Conservation (phyloP, 2,329 filamentous ascomycete genomes). For the Fusarium tricinctum region DNA sequence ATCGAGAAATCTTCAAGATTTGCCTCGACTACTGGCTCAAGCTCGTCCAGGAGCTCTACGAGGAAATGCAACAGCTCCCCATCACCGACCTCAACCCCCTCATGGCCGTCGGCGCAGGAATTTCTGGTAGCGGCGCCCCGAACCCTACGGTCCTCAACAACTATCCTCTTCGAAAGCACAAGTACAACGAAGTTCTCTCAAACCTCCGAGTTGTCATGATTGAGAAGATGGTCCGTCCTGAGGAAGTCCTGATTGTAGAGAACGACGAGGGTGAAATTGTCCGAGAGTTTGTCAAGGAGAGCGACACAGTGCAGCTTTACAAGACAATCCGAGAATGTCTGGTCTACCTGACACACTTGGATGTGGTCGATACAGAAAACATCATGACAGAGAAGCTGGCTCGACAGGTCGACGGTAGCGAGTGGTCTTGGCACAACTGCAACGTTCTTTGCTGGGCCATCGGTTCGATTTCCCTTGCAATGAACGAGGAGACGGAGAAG, state of each 20-base stretch:
- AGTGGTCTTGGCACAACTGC: conserved; percentile 99
- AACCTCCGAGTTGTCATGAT: conserved; percentile 99
- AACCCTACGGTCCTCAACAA: conserved; percentile 88
- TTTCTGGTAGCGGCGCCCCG: conserved; percentile 84
- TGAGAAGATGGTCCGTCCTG: conserved; percentile 98
- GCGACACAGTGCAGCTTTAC: conserved; percentile 98
- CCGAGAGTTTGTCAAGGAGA: conserved; percentile 98
- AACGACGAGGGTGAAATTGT: conserved; percentile 99
- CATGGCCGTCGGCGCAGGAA: conserved; percentile 79
- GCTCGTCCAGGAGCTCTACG: conserved; percentile 96
- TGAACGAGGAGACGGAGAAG: conserved; percentile 99
- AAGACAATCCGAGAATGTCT: conserved; percentile 98
- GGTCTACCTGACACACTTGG: conserved; percentile 96
- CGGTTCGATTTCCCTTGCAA: conserved; percentile 96
- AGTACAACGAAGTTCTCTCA: conserved; percentile 93
- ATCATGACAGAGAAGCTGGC: conserved; percentile 99
- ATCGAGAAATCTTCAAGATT: conserved; percentile 99
- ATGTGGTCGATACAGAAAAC: conserved; percentile 96
- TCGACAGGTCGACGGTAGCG: conserved; percentile 91
- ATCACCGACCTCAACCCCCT: conserved; percentile 94
- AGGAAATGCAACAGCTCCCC: conserved; percentile 97
- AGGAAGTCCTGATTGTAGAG: conserved; percentile 98
- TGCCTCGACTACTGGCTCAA: conserved; percentile 99
- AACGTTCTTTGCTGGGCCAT: conserved; percentile 99
- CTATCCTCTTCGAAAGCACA: conserved; percentile 96